Evolutionary conservation across 2,329 filamentous ascomycete genomes (phyloP), one percentile per base, ranked within the genome.

Genomic region (Dryadomyces sulphureus): DNA sequence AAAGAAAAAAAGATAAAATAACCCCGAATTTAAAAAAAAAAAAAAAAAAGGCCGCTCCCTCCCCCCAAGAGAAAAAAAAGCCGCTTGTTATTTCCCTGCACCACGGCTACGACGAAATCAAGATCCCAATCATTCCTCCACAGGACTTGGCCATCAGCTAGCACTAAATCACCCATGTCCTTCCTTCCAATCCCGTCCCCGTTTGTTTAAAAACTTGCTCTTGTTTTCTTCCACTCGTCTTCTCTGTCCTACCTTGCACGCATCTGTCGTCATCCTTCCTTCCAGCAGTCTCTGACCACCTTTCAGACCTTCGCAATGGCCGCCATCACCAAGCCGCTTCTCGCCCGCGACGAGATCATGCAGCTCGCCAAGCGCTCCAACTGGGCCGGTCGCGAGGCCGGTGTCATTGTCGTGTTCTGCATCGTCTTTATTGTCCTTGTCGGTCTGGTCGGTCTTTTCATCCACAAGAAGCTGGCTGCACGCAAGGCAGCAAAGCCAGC

Each of bases 321-420:
- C 53, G 60, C 60, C 52, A 58, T 63, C 54, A 54, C 53, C 50
- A 53, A 53, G 25, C 32, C 52, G 1, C 48, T 62, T 42, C 51
- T 60, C 51, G 56, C 58, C 47, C 60, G 60, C 56, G 55, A 60
- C 52, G 43, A 55, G 49, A 32, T 57, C 47, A 48, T 54, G 65
- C 66, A 55, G 62, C 63, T 77, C 50, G 57, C 63, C 56, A 76
- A 70, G 65, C 69, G 68, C 50, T 68, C 72, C 61, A 75, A 78
- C 65, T 81, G 73, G 71, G 73, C 76, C 21, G 54, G 60, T 50
- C 55, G 61, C 27, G 72, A 81, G 56, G 67, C 71, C 39, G 77
- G 77, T 59, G 74, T 79, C 51, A 66, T 81, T 43, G 63, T 79
- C 52, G 77, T 81, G 47, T 77, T 81, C 61, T 67, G 63, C 60